These are phyloP conservation scores for Neurospora hispaniola DNA, from an alignment of 495 filamentous ascomycete genomes.

Conservation along the genomic window DNA sequence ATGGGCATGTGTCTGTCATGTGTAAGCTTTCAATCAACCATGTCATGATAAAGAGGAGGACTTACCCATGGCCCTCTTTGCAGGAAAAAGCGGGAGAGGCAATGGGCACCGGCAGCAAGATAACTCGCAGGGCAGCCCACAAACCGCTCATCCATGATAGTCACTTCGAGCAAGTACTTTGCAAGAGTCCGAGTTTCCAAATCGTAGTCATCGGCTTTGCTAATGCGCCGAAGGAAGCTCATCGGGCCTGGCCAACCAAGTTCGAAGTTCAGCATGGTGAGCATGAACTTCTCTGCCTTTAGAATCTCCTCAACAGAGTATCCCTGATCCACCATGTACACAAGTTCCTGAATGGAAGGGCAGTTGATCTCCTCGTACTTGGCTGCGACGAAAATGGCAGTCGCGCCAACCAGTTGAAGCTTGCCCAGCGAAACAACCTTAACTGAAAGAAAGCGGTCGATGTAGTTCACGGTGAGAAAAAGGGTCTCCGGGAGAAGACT, in stretches of 20 bases:
- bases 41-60: conserved; percentile 2
- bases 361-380: conserved; percentile 99
- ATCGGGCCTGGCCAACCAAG: conserved; percentile 96
- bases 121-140: conserved; percentile 85
- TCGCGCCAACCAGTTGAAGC: conserved; percentile 91
- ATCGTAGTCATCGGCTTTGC: conserved; percentile 98
- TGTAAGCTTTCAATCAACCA: conserved; percentile 16
- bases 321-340: conserved; percentile 94
- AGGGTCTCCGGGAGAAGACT: conserved; percentile 84
- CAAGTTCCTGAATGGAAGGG: conserved; percentile 86
- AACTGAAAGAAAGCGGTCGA: conserved; percentile 89
- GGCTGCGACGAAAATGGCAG: conserved; percentile 88
- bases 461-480: conserved; percentile 87
- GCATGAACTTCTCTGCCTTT: conserved; percentile 97
- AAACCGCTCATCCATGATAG: conserved; percentile 97
- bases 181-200: conserved; percentile 89
- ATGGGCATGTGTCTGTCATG: conserved; percentile 59
- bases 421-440: conserved; percentile 93
- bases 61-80: conserved; percentile 88
- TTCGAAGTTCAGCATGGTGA: conserved; percentile 88
- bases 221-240: conserved; percentile 93
- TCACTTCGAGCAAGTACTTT: conserved; percentile 96
- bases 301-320: conserved; percentile 86
- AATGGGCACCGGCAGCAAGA: conserved; percentile 84
- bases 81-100: conserved; percentile 79